Conservation (phyloP, 306 rosid species). For the Cyclanthera cordifolia region DNA sequence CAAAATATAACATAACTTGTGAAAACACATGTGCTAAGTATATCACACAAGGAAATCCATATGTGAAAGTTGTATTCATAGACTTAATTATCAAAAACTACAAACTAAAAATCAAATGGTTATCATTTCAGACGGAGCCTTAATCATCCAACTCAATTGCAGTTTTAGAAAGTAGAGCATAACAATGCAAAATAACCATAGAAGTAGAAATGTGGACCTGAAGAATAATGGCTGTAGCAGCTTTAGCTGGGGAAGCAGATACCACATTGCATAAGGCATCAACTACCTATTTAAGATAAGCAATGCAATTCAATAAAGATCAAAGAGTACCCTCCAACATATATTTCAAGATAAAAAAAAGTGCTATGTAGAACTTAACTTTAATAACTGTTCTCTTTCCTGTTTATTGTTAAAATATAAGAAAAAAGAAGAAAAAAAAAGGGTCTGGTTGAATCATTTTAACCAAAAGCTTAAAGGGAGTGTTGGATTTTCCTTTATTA, state of each 20-base stretch:
- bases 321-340: not conserved
- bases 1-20: too few species aligned
- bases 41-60: too few species aligned
- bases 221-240: constrained; percentile 87
- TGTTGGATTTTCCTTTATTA: too few species aligned
- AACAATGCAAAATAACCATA: not conserved
- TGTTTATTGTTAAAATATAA: too few species aligned
- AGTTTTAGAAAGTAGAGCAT: constrained; percentile 6
- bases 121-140: too few species aligned
- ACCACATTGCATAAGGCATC: constrained; percentile 97
- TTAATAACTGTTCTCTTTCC: not conserved
- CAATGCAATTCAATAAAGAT: not conserved
- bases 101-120: too few species aligned
- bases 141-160: not conserved
- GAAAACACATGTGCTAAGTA: too few species aligned
- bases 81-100: too few species aligned
- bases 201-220: constrained; percentile 48
- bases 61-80: too few species aligned
- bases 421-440: too few species aligned
- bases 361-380: not conserved
- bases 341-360: not conserved
- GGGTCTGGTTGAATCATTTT: not conserved
- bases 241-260: constrained; percentile 77
- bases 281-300: constrained; percentile 44
- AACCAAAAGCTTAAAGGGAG: too few species aligned